Conservation (phyloP, 495 filamentous ascomycete species). For the Durotheca rogersii region DNA sequence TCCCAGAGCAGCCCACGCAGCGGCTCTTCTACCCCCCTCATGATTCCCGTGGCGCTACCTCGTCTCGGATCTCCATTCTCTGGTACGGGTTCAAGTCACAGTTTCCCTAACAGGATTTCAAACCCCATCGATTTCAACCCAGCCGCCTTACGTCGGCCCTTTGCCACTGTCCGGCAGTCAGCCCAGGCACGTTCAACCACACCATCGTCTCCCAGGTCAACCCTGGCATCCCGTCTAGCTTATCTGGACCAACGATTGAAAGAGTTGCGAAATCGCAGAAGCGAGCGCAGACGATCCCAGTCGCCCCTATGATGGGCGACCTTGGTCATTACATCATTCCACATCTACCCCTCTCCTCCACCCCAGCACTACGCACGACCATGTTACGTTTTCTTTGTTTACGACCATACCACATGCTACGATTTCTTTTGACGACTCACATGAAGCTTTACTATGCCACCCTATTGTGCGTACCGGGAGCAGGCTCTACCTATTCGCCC, state of each 20-base stretch:
- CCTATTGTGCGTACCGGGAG: constrained; percentile 15
- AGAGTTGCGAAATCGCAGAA: constrained; percentile 46
- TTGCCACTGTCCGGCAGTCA: constrained; percentile 45
- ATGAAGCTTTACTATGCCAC: constrained; percentile 30
- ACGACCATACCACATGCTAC: constrained; percentile 28
- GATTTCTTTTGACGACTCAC: constrained; percentile 35
- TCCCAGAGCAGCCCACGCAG: constrained; percentile 25
- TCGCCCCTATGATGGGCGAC: constrained; percentile 41
- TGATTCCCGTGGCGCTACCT: constrained; percentile 31
- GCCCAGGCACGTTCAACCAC: constrained; percentile 29
- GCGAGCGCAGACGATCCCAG: constrained; percentile 38
- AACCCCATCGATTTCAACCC: constrained; percentile 44
- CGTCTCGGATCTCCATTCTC: constrained; percentile 56
- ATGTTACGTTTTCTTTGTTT: constrained; percentile 16
- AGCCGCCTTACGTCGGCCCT: constrained; percentile 47
- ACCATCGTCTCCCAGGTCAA: constrained; percentile 38
- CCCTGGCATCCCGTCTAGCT: constrained; percentile 47
- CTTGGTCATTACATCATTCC: neutral
- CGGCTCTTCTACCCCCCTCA: constrained; percentile 8
- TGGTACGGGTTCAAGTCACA: constrained; percentile 44
- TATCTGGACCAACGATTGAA: constrained; percentile 55
- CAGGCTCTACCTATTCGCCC: constrained; percentile 8
- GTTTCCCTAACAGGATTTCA: constrained; percentile 51
- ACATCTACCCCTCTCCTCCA: neutral
- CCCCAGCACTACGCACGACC: too few species aligned